Percentiles rank a stretch among this genome's conserved stretches.
These are phyloP conservation scores for Argentina anserina DNA, from an alignment of 306 rosid genomes.

Conservation along the genomic window DNA sequence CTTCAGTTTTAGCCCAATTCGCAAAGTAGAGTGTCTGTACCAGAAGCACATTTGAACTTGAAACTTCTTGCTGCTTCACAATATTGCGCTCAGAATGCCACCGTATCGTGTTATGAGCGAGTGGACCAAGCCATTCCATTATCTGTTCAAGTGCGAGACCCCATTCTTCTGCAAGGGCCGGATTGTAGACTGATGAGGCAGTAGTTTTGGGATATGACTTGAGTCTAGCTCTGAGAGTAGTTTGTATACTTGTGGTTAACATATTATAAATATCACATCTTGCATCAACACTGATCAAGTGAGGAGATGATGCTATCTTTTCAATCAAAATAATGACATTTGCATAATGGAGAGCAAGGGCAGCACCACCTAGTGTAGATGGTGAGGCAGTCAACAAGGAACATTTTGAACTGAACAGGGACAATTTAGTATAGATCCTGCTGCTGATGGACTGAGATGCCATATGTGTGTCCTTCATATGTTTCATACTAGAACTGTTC, in stretches of 20 bases:
- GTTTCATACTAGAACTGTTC: slow-evolving; percentile 27
- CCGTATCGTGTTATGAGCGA: slow-evolving; percentile 67
- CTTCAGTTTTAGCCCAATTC: slow-evolving; percentile 61
- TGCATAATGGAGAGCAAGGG: slow-evolving; percentile 74
- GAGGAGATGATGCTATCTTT: slow-evolving; percentile 48
- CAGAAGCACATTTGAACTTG: slow-evolving; percentile 45
- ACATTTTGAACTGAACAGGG: slow-evolving; percentile 33
- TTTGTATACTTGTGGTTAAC: slow-evolving; percentile 57
- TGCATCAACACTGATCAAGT: slow-evolving; percentile 35
- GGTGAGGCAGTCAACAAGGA: slow-evolving; percentile 35
- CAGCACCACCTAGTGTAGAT: slow-evolving; percentile 64
- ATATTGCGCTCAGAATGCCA: slow-evolving; percentile 77
- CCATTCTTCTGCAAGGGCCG: slow-evolving; percentile 50
- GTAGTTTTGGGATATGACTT: slow-evolving; percentile 37
- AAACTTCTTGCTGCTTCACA: slow-evolving; percentile 48
- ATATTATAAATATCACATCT: slow-evolving; percentile 56
- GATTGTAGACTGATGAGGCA: slow-evolving; percentile 32
- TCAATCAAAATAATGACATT: slow-evolving; percentile 57
- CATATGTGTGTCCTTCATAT: slow-evolving; percentile 22
- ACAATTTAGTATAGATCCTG: slow-evolving; percentile 44
- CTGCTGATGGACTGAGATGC: slow-evolving; percentile 24
- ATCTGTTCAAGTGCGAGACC: slow-evolving; percentile 31
- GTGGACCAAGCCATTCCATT: slow-evolving; percentile 73
- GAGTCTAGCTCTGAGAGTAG: slow-evolving; percentile 49
- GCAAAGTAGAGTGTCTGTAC: slow-evolving; percentile 83